A percentile compares a stretch with the other conserved stretches of the same genome.
Conservation (phyloP, 1,284 basidiomycete species). For the Cutaneotrichosporon sp. region DNA sequence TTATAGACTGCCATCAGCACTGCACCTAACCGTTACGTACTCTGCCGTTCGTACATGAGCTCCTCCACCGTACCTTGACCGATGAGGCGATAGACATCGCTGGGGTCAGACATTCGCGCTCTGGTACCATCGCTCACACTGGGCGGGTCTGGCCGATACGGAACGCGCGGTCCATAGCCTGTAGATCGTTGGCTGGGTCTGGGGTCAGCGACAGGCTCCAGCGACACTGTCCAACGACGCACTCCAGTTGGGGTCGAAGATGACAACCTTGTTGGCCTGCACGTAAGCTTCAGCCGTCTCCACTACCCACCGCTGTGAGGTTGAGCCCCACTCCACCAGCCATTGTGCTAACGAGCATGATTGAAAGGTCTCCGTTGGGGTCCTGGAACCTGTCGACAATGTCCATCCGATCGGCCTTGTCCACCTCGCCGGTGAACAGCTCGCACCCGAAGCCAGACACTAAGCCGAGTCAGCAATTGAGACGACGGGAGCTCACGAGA, state of each 20-base stretch:
- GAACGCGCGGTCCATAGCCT: conserved; percentile 58
- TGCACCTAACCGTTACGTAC: conserved; percentile 23
- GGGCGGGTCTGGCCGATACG: conserved; percentile 59
- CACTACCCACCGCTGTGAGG: conserved; percentile 43
- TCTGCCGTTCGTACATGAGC: conserved; percentile 54
- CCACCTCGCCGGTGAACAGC: conserved; percentile 55
- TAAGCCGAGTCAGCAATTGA: conserved; percentile 27
- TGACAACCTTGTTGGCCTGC: conserved; percentile 56
- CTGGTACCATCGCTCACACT: conserved; percentile 41
- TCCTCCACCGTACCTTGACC: conserved; percentile 58
- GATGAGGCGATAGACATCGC: conserved; percentile 58
- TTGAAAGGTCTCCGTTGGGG: conserved; percentile 43
- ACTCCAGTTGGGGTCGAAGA: conserved; percentile 56
- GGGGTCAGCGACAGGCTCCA: background rate
- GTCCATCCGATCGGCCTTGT: conserved; percentile 47
- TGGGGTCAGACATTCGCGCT: conserved; percentile 15
- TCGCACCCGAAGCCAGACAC: conserved; percentile 45
- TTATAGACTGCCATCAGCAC: conserved; percentile 43
- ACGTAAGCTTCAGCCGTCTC: background rate
- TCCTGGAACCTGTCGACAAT: conserved; percentile 58
- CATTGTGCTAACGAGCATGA: conserved; percentile 52
- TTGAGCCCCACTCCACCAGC: conserved; percentile 51
- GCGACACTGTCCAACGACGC: conserved; percentile 16
- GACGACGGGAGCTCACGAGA: conserved; percentile 42
- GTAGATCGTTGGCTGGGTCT: conserved; percentile 54